These are phyloP conservation scores for Pyrenophora graminea DNA, from an alignment of 2,329 filamentous ascomycete genomes.

Conservation along the genomic window DNA sequence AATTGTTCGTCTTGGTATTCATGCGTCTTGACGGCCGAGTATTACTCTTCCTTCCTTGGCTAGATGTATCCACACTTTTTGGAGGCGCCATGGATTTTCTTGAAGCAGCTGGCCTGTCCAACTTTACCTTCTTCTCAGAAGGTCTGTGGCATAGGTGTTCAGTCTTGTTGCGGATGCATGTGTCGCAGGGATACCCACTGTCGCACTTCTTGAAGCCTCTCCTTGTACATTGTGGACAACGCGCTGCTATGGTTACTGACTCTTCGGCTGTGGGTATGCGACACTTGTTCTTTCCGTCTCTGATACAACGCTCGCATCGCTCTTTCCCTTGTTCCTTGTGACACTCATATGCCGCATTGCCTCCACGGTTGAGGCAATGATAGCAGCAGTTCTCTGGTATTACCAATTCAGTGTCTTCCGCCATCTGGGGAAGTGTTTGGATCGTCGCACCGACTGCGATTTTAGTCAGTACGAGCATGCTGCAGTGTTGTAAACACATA, in stretches of 20 bases:
- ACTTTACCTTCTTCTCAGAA: background rate
- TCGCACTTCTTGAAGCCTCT: constrained; percentile 19
- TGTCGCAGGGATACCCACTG: constrained; percentile 11
- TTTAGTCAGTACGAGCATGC: background rate
- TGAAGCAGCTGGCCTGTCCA: background rate
- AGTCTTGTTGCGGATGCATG: constrained; percentile 14
- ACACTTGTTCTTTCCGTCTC: constrained; percentile 14
- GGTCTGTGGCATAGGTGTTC: constrained; percentile 1
- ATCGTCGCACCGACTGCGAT: background rate
- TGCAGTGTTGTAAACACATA: background rate
- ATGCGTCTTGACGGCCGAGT: background rate
- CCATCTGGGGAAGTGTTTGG: background rate
- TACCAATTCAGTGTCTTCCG: background rate
- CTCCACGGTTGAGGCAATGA: constrained; percentile 20
- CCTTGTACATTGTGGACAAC: constrained; percentile 19
- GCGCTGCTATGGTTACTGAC: constrained; percentile 11
- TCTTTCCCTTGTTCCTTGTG: constrained; percentile 11
- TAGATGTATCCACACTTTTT: background rate
- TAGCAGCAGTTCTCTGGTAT: constrained; percentile 18
- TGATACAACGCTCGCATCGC: constrained; percentile 10
- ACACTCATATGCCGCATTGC: constrained; percentile 21
- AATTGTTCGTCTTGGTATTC: too few relatives aligned
- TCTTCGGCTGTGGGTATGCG: constrained; percentile 17
- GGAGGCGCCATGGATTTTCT: background rate
- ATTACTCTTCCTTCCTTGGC: background rate